Base-by-base conservation (phyloP, 805 yeast species). In the Peterozyma xylosa region DNA sequence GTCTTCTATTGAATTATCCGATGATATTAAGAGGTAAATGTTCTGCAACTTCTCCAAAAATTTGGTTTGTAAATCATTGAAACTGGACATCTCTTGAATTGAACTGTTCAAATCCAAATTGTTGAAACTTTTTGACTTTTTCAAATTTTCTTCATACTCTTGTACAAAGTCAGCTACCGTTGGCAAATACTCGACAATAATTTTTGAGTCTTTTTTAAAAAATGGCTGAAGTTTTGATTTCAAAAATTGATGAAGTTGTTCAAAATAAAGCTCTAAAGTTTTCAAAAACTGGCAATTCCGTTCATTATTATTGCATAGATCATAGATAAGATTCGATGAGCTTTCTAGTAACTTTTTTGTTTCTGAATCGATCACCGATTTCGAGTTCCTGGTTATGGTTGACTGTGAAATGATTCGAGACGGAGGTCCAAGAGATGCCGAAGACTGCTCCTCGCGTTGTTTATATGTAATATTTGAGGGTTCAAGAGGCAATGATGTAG, bases 21-120 rank as follows among this genome's bases (percentile, higher is more conserved):
- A 43, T 1, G 50, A 48, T n/a, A 54, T 6, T 2, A 48, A 10
- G 14, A 50, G 48, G 39, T 57, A 52, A 13, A 56, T 30, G 14
- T 42, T 42, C 9, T 52, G 39, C 32, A 58, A 44, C 7, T 45
- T 37, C 5, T 40, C 37, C 18, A 54, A 37, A 11, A 52, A 10
- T 1, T 9, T 15, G 2, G 46, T 11, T 37, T 49, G 42, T 1
- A 52, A 11, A 1, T 33, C 34, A 32, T 45, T n/a, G 43, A 36
- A 37, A 34, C 53, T 27, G 5, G 47, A 39, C 3, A 40, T 32
- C 30, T 39, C 14, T 11, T 27, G 37, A 3, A 40, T n/a, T 5
- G 43, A 41, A 5, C 6, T 10, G 18, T 35, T 33, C 14, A 44
- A 27, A 16, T 44, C 41, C 1, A 30, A 18, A 18, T 33, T 37